Evolutionary conservation across 805 yeast genomes (phyloP), one percentile per base, ranked within the genome.

Genomic region (Sugiyamaella boreocaroliniensis): DNA sequence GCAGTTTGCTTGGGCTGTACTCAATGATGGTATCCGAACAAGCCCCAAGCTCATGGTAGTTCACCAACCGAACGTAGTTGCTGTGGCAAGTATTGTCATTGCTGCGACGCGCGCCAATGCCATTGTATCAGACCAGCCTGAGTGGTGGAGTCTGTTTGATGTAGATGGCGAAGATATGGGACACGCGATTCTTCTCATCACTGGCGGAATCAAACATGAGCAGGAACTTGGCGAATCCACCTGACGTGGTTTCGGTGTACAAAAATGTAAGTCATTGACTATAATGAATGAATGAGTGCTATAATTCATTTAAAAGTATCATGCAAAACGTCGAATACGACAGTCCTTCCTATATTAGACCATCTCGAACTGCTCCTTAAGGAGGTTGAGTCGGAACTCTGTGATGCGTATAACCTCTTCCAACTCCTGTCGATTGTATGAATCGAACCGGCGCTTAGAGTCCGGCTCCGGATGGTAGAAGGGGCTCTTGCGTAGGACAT

Each of bases 321-420:
- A 22, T 22, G 26, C 26, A 22, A 22, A 6, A 3, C 3, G 6
- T 22, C 26, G 26, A 3, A 22, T 22, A 6, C 6, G 26, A 22
- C 6, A 22, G 26, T 22, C 26, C 26, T 22, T 4, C 6, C 14
- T 11, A 6, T 29, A 29, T 48, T 32, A 50, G 40, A 18, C 19
- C 14, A 53, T 22, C 11, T 47, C 46, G n/a, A 59, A 45, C 43
- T 45, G 50, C 47, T 59, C 52, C 50, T 60, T 64, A 47, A 76
- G 59, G 15, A 66, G 67, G 26, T 71, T 70, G 44, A 79, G 60
- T 50, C 78, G 68, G 53, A 63, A 50, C 58, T 76, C 77, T 41
- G 80, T 71, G 42, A 78, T 63, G 45, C 64, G 65, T 16, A 80
- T 71, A 45, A 77, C 71, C 58, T 79, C 82, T 43, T 67, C 64